phyloP scores from a whole-genome alignment of 768 basidiomycete genomes.

The Mycena epipterygia region DNA sequence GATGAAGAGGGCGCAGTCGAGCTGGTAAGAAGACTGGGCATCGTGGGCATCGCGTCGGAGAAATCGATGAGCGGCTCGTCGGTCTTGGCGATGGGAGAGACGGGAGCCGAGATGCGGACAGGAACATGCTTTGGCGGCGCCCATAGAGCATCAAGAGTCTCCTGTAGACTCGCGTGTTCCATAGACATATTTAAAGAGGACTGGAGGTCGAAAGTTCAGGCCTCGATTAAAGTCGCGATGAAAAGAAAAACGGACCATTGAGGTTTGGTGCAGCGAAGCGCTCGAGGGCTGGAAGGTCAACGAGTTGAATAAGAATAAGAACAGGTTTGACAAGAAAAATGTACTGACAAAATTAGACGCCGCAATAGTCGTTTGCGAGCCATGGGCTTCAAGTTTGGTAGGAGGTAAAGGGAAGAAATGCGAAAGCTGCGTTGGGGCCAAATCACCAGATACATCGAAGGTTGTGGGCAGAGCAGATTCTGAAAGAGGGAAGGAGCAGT shows the following conservation, averaged over 20 bases:
- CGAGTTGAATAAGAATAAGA: neutral
- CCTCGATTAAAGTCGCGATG: neutral
- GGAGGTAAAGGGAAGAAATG: constrained; percentile 35
- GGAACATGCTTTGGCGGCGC: constrained; percentile 27
- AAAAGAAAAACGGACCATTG: constrained; percentile 18
- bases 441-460: constrained; percentile 43
- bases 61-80: constrained; percentile 32
- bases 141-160: constrained; percentile 31
- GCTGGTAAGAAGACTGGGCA: constrained; percentile 12
- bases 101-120: constrained; percentile 32
- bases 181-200: constrained; percentile 8
- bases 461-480: constrained; percentile 42
- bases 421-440: constrained; percentile 29
- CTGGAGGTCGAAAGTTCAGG: constrained; percentile 5
- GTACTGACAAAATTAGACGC: constrained; percentile 6
- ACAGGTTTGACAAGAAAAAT: neutral
- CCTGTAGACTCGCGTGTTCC: constrained; percentile 23
- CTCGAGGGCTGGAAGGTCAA: constrained; percentile 8
- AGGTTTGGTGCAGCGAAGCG: neutral
- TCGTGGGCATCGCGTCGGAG: constrained; percentile 11
- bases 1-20: constrained; percentile 12
- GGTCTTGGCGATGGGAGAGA: constrained; percentile 6
- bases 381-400: neutral
- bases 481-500: constrained; percentile 44
- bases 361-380: constrained; percentile 8